Conservation (phyloP, 2,329 filamentous ascomycete species). For the Xylariaceae sp. region DNA sequence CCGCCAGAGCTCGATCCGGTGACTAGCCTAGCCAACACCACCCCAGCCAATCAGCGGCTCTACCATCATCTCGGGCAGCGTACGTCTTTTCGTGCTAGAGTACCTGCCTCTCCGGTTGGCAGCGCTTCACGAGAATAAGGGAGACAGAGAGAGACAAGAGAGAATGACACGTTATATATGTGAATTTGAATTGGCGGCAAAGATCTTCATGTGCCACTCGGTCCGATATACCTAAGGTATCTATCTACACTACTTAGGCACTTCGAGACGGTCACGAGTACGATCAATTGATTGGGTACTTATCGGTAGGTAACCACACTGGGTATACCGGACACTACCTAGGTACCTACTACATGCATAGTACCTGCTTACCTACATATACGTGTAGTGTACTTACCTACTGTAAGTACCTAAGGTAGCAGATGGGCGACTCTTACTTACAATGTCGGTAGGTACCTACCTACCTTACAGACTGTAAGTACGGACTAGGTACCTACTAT, state of each 20-base stretch:
- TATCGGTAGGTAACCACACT: too few species aligned
- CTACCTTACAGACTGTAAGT: constrained; percentile 2
- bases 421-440: background rate
- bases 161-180: background rate
- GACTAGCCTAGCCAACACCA: constrained; percentile 1
- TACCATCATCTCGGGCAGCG: constrained; percentile 17
- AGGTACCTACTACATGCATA: too few species aligned
- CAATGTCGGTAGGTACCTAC: background rate
- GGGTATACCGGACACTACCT: too few species aligned
- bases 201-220: background rate
- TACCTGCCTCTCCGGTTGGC: background rate
- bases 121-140: background rate
- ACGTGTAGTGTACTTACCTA: too few species aligned
- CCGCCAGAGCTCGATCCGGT: constrained; percentile 13
- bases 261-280: too few species aligned
- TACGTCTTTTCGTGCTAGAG: background rate
- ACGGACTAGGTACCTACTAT: background rate
- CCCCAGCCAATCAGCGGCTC: constrained; percentile 17
- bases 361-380: too few species aligned
- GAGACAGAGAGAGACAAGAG: background rate
- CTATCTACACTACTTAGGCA: too few species aligned
- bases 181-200: background rate
- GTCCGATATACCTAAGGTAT: background rate
- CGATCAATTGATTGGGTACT: too few species aligned
- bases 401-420: too few species aligned